phyloP scores from a whole-genome alignment of 331 rosid genomes.

The Acacia pycnantha region DNA sequence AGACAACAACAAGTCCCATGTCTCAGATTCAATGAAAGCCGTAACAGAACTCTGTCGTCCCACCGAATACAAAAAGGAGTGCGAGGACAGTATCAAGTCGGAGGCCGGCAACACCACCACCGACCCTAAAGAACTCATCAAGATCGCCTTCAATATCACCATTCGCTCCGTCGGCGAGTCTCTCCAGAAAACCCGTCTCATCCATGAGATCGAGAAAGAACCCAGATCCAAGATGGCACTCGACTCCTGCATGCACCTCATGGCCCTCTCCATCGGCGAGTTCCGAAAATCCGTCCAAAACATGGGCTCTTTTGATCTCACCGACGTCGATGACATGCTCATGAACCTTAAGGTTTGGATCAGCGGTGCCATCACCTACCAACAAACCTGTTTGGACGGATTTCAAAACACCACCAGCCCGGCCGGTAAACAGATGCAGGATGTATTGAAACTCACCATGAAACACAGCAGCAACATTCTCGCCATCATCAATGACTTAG shows the following conservation, averaged over 20 bases:
- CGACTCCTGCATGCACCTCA: slow-evolving; percentile 51
- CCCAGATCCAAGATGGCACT: slow-evolving; percentile 62
- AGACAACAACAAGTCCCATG: not conserved
- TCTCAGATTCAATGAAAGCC: slow-evolving; percentile 42
- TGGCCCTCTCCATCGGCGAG: slow-evolving; percentile 46
- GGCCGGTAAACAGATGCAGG: slow-evolving; percentile 53
- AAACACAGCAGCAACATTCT: slow-evolving; percentile 61
- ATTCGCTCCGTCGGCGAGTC: slow-evolving; percentile 18
- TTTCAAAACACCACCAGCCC: slow-evolving; percentile 48
- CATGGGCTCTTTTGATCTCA: slow-evolving; percentile 29
- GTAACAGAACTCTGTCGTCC: slow-evolving; percentile 52
- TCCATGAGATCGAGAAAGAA: slow-evolving; percentile 52
- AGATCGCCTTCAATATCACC: slow-evolving; percentile 47
- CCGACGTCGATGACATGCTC: slow-evolving; percentile 30
- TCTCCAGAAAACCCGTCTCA: slow-evolving; percentile 30
- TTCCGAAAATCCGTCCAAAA: slow-evolving; percentile 39
- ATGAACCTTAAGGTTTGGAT: slow-evolving; percentile 64
- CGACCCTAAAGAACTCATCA: slow-evolving; percentile 55
- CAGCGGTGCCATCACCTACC: slow-evolving; percentile 70
- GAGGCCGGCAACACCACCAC: slow-evolving; percentile 34
- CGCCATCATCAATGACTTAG: slow-evolving; percentile 50
- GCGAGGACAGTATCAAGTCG: slow-evolving; percentile 35
- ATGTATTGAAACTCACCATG: slow-evolving; percentile 40
- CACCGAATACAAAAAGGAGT: slow-evolving; percentile 61
- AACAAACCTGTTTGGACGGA: slow-evolving; percentile 72